Evolutionary conservation across 192 early-diverging fungal genomes (phyloP), one percentile per base, ranked within the genome.

Genomic region (Chytriomyces hyalinus): DNA sequence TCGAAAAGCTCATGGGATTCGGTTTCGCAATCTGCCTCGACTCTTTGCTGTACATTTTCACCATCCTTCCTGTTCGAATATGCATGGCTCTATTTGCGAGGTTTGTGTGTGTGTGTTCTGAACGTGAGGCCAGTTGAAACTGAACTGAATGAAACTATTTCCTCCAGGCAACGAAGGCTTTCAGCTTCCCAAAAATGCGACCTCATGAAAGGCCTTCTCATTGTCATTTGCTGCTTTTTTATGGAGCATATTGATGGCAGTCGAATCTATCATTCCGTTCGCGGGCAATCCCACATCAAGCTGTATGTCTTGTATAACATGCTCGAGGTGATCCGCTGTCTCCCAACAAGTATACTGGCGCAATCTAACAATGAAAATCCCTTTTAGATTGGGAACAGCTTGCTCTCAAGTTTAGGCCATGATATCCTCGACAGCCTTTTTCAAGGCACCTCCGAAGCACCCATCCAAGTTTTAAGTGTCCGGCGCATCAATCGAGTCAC

Each of bases 241-340:
- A 86, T 98, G 61, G 91, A 91, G 66, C 87, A 86, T 15, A 87
- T 98, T 44, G 97, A 99, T 79, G 90, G 95, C 0, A 93, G 94
- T 17, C 85, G 90, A 76, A 84, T 97, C 70, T 99, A 99, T 87
- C 96, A 98, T 83, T 90, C 91, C 49, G 94, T 99, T 45, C 92
- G 98, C 28, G 98, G 96, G 8, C 98, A 99, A 82, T 91, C 94
- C 66, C 90, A 91, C 11, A 92, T 99, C 77, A 98, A 99, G 82
- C 89, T 99, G 46, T 98, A 98, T 67, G 94, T 98, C 63, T 97
- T 99, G 49, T 98, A 95, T 77, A 97, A 97, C 77, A 89, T 92
- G 44, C 86, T 99, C 60, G 98, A 99, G 81, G 92, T 96, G 48
- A 45, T 72, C 7, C 6, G 36, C 28, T 11, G 68, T 50, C 75